These are phyloP conservation scores for Euryodendron excelsum DNA, from an alignment of 148 eudicot species.

Conservation along the genomic window DNA sequence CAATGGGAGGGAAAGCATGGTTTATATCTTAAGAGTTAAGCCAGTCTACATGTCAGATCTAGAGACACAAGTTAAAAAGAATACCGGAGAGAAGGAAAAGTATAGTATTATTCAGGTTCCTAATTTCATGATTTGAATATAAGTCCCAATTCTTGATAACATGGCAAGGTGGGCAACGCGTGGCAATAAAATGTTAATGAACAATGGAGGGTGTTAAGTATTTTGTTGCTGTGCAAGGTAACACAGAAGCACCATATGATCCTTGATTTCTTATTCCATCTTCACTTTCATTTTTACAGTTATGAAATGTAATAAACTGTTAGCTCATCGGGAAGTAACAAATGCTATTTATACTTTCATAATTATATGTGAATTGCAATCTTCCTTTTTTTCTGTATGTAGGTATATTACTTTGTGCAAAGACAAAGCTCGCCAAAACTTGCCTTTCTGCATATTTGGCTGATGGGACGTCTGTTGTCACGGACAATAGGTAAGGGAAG, in stretches of 20 bases:
- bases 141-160: neutral
- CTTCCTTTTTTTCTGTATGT: conserved; percentile 10
- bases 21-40: too few relatives aligned
- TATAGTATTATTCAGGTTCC: neutral
- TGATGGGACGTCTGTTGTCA: conserved; percentile 70
- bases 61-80: neutral
- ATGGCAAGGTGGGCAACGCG: neutral
- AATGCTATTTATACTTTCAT: neutral
- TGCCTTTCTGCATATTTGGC: conserved; percentile 77
- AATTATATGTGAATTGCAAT: neutral
- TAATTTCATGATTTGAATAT: neutral
- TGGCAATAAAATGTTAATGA: neutral
- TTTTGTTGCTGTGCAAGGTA: neutral
- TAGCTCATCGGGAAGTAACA: neutral
- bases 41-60: neutral
- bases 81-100: neutral
- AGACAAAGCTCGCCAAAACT: conserved; percentile 78
- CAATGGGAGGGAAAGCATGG: neutral
- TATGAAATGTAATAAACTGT: neutral
- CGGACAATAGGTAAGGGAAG: conserved; percentile 49
- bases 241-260: neutral
- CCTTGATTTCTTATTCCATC: neutral
- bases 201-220: neutral
- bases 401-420: conserved; percentile 97
- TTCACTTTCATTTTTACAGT: neutral